Evolutionary conservation across 257 asterid species (phyloP), one percentile per base, ranked within the genome.

Genomic region (Solanum chilense): DNA sequence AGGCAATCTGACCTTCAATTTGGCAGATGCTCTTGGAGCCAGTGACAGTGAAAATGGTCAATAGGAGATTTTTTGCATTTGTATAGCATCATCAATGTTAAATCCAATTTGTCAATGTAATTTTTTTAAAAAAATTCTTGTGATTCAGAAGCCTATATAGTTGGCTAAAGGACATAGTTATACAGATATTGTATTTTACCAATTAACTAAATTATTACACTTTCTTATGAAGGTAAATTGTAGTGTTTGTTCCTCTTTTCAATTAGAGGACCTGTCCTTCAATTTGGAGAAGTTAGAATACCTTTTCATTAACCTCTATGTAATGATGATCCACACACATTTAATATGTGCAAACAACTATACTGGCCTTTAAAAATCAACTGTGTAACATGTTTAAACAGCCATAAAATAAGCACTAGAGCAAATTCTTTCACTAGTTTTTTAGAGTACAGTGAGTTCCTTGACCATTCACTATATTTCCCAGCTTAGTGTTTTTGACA

Each of bases 1-100:
- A 91, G 98, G 98, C 68, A 95, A 93, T 84, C 86, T 94, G 88
- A 93, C 92, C 84, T 90, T 97, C 82, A 94, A 90, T 91, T 89
- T 95, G 88, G 98, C 97, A 3, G 98, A 95, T 89, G 98, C 98
- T 23, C 87, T 97, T 41, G 92, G 88, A 87, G 92, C 88, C 62
- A 88, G 87, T 86, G 64, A 80, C 83, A 87, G 18, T 84, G 62
- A 52, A 44, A 47, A 73, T 31, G 70, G 42, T 62, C 69, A 78
- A 39, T 87, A 85, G 87, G 66, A 85, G 37, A 58, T 31, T 85
- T 7, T 70, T 47, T 85, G 21, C 29, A 47, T 81, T 81, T 81
- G 69, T 29, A 49, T 81, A 81, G 84, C 27, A 21, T 29, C 84
- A 44, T 78, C 41, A 81, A 80, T 81, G n/a, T 80, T 27, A 27